Percentiles rank a stretch among this genome's conserved stretches.
phyloP scores from a whole-genome alignment of 1,284 basidiomycete genomes.

The Irpex rosettiformis region DNA sequence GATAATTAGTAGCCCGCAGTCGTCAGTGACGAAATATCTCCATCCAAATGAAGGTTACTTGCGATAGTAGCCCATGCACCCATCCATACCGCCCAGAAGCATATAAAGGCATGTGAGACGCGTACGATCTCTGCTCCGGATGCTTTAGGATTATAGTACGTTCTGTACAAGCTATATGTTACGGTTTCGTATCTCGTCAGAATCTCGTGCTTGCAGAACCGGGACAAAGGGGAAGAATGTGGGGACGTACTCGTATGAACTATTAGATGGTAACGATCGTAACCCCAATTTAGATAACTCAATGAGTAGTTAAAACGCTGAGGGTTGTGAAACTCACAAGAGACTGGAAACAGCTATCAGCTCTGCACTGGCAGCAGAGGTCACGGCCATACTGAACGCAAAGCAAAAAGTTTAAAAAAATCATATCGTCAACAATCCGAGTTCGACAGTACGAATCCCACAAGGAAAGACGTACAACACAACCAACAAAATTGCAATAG shows the following conservation, averaged over 20 bases:
- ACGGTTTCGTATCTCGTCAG: too few relatives aligned
- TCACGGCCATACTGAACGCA: slow-evolving; percentile 46
- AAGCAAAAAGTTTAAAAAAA: slow-evolving; percentile 9
- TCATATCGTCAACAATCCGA: not conserved
- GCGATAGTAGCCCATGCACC: slow-evolving; percentile 49
- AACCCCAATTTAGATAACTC: too few relatives aligned
- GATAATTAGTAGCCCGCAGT: not conserved
- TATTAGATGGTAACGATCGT: not conserved
- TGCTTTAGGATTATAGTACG: slow-evolving; percentile 62
- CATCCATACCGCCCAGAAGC: slow-evolving; percentile 59
- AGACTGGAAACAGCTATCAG: slow-evolving; percentile 57
- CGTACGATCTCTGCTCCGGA: slow-evolving; percentile 58
- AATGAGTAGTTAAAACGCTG: not conserved
- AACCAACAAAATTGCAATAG: slow-evolving; percentile 47
- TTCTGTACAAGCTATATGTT: slow-evolving; percentile 49
- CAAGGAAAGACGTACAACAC: slow-evolving; percentile 40
- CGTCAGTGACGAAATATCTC: not conserved
- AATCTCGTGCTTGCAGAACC: too few relatives aligned
- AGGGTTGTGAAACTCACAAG: slow-evolving; percentile 35
- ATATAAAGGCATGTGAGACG: slow-evolving; percentile 52
- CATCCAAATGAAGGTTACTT: slow-evolving; percentile 10
- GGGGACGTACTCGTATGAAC: slow-evolving; percentile 40
- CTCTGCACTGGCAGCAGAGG: slow-evolving; percentile 57
- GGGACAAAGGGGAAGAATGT: too few relatives aligned
- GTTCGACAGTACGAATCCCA: slow-evolving; percentile 2